Conservation (phyloP, 306 rosid species). For the Lathyrus tuberosus region DNA sequence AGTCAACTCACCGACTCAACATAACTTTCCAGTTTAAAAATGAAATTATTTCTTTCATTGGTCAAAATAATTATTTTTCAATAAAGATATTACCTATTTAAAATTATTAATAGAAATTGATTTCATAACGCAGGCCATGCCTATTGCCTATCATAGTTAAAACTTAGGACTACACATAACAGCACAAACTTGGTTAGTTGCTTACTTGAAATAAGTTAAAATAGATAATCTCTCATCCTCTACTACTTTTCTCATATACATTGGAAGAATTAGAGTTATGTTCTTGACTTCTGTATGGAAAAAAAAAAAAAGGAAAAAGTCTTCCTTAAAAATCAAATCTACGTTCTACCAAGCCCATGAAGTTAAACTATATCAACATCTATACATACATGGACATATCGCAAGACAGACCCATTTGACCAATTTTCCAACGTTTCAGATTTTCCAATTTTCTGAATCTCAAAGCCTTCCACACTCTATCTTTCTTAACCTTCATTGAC, state of each 20-base stretch:
- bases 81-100: not conserved
- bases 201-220: not conserved
- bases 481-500: conserved; percentile 57
- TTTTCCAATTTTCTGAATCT: conserved; percentile 34
- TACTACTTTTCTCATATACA: conserved; percentile 3
- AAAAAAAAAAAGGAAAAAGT: not conserved
- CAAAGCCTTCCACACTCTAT: conserved; percentile 43
- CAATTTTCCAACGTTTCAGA: not conserved
- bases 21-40: not conserved
- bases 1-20: not conserved
- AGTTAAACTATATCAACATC: not conserved
- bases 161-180: not conserved
- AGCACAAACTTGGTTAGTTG: not conserved
- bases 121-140: not conserved
- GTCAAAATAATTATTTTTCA: not conserved
- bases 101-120: not conserved
- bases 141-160: not conserved
- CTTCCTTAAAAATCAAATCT: not conserved
- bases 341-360: not conserved
- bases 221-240: not conserved
- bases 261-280: not conserved
- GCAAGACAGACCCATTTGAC: not conserved
- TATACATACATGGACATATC: conserved; percentile 21
- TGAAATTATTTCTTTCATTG: not conserved
- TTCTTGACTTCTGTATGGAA: not conserved